A percentile compares a stretch with the other conserved stretches of the same genome.
Conservation (phyloP, 176 grass and related monocot species). For the Triticum timopheevii region DNA sequence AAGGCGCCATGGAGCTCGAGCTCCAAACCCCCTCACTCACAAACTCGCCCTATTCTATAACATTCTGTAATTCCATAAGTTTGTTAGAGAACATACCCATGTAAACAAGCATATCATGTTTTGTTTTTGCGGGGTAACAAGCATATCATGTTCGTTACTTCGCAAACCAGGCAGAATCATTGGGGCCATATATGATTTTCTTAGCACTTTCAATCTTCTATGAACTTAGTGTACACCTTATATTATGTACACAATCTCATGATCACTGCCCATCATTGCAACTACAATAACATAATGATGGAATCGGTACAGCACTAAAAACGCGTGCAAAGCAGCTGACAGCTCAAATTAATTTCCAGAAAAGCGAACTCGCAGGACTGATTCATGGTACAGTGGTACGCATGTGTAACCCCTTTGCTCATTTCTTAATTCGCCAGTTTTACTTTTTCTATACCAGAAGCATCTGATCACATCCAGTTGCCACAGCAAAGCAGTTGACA, state of each 20-base stretch:
- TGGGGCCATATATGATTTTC: slow-evolving; percentile 23
- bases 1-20: too few relatives aligned
- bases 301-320: not conserved
- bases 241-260: slow-evolving; percentile 24
- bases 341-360: slow-evolving; percentile 11
- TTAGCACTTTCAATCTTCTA: slow-evolving; percentile 7
- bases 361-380: not conserved
- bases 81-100: not conserved
- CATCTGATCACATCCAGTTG: not conserved
- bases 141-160: too few relatives aligned
- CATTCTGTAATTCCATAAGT: not conserved
- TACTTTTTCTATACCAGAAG: not conserved
- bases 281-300: slow-evolving; percentile 28
- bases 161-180: not conserved
- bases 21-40: not conserved
- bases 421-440: slow-evolving; percentile 15
- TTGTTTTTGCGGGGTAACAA: too few relatives aligned
- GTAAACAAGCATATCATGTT: too few relatives aligned
- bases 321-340: slow-evolving; percentile 2
- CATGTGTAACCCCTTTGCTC: not conserved
- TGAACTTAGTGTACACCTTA: not conserved
- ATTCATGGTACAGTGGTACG: not conserved
- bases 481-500: slow-evolving; percentile 6
- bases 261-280: slow-evolving; percentile 24
- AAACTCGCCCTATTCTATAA: not conserved